phyloP scores from a whole-genome alignment of 176 grass and related monocot species.

The Cocos nucifera region DNA sequence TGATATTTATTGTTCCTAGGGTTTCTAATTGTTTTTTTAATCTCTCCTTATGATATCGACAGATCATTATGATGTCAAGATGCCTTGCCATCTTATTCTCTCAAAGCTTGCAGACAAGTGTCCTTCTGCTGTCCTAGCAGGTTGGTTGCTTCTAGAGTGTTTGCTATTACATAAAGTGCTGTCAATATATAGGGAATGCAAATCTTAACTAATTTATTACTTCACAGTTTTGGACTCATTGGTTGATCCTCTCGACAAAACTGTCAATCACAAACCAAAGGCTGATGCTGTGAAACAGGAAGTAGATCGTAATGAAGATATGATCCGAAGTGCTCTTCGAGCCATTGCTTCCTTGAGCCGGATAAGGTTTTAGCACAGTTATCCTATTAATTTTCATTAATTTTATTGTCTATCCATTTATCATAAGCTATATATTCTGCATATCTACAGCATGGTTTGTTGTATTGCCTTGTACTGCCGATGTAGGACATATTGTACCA shows the following conservation, averaged over 20 bases:
- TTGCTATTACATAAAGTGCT: neutral
- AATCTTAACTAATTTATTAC: constrained; percentile 12
- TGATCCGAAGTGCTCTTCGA: constrained; percentile 93
- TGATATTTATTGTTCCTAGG: neutral
- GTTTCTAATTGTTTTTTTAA: neutral
- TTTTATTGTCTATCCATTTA: too few species aligned
- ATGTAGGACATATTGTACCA: too few species aligned
- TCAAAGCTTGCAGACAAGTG: constrained; percentile 99
- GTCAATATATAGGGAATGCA: neutral
- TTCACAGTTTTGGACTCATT: constrained; percentile 83
- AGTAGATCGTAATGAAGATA: constrained; percentile 91
- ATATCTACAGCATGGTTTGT: too few species aligned
- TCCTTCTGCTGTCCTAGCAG: constrained; percentile 87
- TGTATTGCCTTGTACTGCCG: too few species aligned
- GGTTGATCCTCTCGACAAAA: constrained; percentile 88
- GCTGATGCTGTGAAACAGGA: constrained; percentile 97
- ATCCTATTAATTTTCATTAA: too few species aligned
- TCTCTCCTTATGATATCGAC: constrained; percentile 1
- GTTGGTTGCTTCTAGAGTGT: constrained; percentile 26
- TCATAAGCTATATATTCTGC: too few species aligned
- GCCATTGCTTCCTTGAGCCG: constrained; percentile 74
- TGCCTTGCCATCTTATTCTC: constrained; percentile 98
- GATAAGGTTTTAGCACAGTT: constrained; percentile 38
- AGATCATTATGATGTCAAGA: constrained; percentile 99
- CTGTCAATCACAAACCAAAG: constrained; percentile 82